Percentiles rank a stretch among this genome's conserved stretches.
Evolutionary conservation across 108 stramenopile species (phyloP).

Genomic region (Pseudonitzschia multiseries): DNA sequence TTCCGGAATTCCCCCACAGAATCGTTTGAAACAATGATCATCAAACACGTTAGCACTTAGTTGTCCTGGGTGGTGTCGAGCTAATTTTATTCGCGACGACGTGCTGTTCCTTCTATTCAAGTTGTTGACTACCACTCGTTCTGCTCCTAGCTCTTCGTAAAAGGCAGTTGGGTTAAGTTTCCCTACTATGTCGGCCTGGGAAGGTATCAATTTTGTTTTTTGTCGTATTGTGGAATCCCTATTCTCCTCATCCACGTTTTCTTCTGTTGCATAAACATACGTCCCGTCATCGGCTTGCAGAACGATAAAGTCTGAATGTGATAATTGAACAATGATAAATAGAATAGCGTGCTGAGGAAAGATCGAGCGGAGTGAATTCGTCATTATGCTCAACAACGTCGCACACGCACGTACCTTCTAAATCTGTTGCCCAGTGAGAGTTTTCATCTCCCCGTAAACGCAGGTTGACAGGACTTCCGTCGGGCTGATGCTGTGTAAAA

Average conservation of each 20-base stretch:
- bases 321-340: not conserved
- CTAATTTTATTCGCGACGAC: not conserved
- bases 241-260: not conserved
- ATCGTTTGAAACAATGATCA: not conserved
- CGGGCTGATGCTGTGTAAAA: constrained; percentile 20
- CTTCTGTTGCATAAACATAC: constrained; percentile 7
- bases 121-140: not conserved
- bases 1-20: constrained; percentile 3
- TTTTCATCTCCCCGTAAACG: constrained; percentile 20
- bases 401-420: constrained; percentile 8
- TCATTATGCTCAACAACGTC: not conserved
- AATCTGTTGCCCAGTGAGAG: constrained; percentile 8
- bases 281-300: not conserved
- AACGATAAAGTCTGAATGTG: not conserved
- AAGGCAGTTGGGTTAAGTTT: not conserved
- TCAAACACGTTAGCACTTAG: not conserved
- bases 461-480: constrained; percentile 6
- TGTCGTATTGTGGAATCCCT: not conserved
- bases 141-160: not conserved
- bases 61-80: not conserved
- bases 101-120: not conserved
- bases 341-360: not conserved
- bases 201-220: not conserved
- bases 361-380: not conserved
- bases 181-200: not conserved